Evolutionary conservation across 2,329 filamentous ascomycete species (phyloP).

Genomic region (Geoglossum cookeanum): DNA sequence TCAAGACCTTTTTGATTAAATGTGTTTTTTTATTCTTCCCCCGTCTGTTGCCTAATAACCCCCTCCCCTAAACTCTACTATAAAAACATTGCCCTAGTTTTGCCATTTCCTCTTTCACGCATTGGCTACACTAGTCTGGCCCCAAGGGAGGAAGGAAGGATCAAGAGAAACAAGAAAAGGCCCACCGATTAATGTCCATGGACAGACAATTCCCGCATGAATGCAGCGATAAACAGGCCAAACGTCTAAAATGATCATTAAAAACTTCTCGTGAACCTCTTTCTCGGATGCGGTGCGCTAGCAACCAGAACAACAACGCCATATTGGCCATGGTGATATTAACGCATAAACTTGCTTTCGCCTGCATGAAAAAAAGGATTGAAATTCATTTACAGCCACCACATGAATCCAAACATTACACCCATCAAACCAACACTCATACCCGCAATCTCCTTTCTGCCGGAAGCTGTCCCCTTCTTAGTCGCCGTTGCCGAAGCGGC

Average conservation of each 20-base stretch:
- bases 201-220: neutral
- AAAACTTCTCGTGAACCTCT: neutral
- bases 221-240: neutral
- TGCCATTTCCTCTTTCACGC: no score
- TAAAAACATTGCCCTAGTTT: no score
- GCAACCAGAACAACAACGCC: neutral
- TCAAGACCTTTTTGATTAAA: no score
- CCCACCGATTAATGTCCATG: no score
- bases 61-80: no score
- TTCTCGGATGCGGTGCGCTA: neutral
- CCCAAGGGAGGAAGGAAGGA: no score
- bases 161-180: no score
- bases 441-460: slow-evolving; percentile 28
- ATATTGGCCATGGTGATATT: neutral
- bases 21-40: no score
- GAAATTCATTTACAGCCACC: slow-evolving; percentile 25
- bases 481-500: slow-evolving; percentile 14
- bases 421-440: slow-evolving; percentile 30
- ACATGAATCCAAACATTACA: slow-evolving; percentile 33
- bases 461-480: slow-evolving; percentile 24
- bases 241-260: no score
- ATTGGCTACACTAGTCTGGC: no score
- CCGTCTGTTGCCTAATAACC: no score
- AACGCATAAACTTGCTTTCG: neutral
- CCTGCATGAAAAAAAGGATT: neutral